Percentiles rank a stretch among this genome's conserved stretches.
Conservation (phyloP, 768 basidiomycete genomes). For the Auricularia auricula-judae region DNA sequence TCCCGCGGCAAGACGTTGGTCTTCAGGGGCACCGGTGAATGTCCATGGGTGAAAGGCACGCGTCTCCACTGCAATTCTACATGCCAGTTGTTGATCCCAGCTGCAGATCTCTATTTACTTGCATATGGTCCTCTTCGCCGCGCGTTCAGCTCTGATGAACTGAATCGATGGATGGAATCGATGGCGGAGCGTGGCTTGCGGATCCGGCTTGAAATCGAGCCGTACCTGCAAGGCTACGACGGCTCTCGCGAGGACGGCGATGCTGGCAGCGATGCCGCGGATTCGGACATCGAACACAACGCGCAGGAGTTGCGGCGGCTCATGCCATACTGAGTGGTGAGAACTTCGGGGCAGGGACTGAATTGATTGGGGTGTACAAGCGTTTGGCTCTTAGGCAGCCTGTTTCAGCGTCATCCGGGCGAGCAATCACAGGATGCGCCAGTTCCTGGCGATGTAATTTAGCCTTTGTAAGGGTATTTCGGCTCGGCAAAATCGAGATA, state of each 20-base stretch:
- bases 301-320: conserved; percentile 49
- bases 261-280: conserved; percentile 17
- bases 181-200: conserved; percentile 72
- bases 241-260: conserved; percentile 18
- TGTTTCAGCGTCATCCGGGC: too few relatives aligned
- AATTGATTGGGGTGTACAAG: too few relatives aligned
- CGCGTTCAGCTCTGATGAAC: conserved; percentile 49
- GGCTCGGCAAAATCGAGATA: neutral
- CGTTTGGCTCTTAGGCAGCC: too few relatives aligned
- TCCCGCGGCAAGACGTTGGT: conserved; percentile 58
- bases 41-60: conserved; percentile 63
- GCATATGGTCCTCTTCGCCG: conserved; percentile 63
- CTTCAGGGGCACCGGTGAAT: conserved; percentile 65
- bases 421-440: neutral
- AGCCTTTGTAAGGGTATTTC: neutral
- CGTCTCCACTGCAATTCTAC: conserved; percentile 7
- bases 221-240: conserved; percentile 34
- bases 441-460: neutral
- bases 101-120: conserved; percentile 59
- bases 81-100: conserved; percentile 1
- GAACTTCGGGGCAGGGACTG: neutral
- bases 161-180: conserved; percentile 50
- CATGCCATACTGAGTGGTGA: conserved; percentile 42
- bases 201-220: conserved; percentile 50
- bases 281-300: conserved; percentile 49